These are phyloP conservation scores for Aureobasidium namibiae DNA, from an alignment of 2,329 filamentous ascomycete species.

Conservation along the genomic window DNA sequence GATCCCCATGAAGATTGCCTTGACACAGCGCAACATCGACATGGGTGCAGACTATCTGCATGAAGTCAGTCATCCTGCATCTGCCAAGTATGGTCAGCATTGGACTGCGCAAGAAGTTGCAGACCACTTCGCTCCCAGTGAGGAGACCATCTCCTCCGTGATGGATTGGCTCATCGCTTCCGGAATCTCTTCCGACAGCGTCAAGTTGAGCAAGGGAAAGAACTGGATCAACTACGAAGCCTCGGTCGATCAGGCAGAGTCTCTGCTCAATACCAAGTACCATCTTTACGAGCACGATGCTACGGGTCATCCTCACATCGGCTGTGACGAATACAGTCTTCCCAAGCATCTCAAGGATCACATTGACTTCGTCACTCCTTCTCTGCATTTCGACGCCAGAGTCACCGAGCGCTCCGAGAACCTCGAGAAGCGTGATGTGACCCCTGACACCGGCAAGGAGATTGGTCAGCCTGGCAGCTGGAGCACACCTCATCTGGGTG, in stretches of 20 bases:
- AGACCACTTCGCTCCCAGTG: slow-evolving; percentile 33
- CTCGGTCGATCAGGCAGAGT: slow-evolving; percentile 45
- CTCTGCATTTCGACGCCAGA: slow-evolving; percentile 33
- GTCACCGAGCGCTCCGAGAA: slow-evolving; percentile 18
- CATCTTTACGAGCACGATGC: slow-evolving; percentile 40
- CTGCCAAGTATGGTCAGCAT: slow-evolving; percentile 34
- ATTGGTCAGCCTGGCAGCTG: slow-evolving; percentile 23
- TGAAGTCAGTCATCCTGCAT: slow-evolving; percentile 36
- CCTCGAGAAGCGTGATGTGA: slow-evolving; percentile 19
- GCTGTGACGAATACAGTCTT: slow-evolving; percentile 32
- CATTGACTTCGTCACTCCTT: slow-evolving; percentile 32
- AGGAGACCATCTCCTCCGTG: slow-evolving; percentile 28
- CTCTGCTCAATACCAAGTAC: slow-evolving; percentile 46
- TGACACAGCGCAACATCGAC: slow-evolving; percentile 28
- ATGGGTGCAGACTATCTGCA: slow-evolving; percentile 24
- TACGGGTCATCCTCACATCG: slow-evolving; percentile 27
- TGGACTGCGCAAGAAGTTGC: slow-evolving; percentile 37
- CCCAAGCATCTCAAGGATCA: slow-evolving; percentile 24
- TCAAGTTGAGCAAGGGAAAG: slow-evolving; percentile 43
- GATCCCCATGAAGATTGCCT: slow-evolving; percentile 28
- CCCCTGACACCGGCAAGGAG: slow-evolving; percentile 16
- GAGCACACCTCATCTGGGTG: slow-evolving; percentile 25
- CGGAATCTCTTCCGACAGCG: slow-evolving; percentile 42
- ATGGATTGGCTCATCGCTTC: slow-evolving; percentile 46
- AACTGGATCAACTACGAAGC: slow-evolving; percentile 50